A percentile compares a stretch with the other conserved stretches of the same genome.
Evolutionary conservation across 768 basidiomycete species (phyloP).

Genomic region (Boletellus emodensis): DNA sequence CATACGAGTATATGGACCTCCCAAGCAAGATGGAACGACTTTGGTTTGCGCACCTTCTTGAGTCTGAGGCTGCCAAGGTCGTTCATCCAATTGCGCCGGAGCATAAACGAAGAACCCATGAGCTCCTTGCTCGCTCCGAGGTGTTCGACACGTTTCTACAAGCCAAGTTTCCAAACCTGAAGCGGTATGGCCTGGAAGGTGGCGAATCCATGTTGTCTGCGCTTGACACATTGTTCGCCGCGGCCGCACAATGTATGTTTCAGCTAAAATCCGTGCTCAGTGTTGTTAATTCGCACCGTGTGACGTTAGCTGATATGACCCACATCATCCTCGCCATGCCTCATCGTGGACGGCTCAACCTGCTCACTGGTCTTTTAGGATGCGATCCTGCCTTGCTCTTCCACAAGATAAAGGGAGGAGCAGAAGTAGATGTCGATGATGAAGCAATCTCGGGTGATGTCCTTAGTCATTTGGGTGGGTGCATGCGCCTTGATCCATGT

Average conservation of each 20-base stretch:
- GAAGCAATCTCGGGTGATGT: constrained; percentile 78
- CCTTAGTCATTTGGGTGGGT: constrained; percentile 73
- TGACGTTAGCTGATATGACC: constrained; percentile 52
- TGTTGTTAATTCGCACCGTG: background rate
- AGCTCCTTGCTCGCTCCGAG: constrained; percentile 70
- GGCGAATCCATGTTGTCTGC: constrained; percentile 94
- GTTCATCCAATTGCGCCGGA: constrained; percentile 28
- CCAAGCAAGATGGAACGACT: constrained; percentile 79
- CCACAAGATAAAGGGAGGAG: constrained; percentile 82
- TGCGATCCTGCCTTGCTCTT: constrained; percentile 69
- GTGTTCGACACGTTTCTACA: constrained; percentile 83
- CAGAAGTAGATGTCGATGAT: constrained; percentile 57
- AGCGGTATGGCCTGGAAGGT: constrained; percentile 86
- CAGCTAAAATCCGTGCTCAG: background rate
- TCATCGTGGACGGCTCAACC: constrained; percentile 81
- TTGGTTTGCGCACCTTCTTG: constrained; percentile 86
- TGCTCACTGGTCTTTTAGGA: constrained; percentile 74
- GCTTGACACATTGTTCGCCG: constrained; percentile 68
- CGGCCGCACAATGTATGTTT: constrained; percentile 53
- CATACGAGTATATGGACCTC: constrained; percentile 91
- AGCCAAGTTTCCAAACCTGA: constrained; percentile 83
- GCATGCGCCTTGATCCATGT: constrained; percentile 1
- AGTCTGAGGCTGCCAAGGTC: constrained; percentile 41
- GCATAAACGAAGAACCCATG: constrained; percentile 57
- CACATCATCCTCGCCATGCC: constrained; percentile 83